These are phyloP conservation scores for Pneumocystis murina DNA, from an alignment of 1,139 yeast genomes.

Conservation along the genomic window DNA sequence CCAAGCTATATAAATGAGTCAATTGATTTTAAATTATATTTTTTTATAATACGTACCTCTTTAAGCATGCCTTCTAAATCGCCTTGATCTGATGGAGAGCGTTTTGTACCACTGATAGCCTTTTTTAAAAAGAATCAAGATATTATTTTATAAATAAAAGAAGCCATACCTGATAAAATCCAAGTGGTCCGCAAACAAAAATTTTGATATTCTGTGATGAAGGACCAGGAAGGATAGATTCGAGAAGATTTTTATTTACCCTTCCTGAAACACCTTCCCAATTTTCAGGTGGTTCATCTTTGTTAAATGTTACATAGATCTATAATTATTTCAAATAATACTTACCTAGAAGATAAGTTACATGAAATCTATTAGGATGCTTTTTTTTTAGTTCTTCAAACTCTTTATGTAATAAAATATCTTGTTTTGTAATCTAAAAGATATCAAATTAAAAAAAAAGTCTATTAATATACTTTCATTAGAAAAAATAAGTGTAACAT, in stretches of 20 bases:
- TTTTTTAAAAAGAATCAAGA: slow-evolving; percentile 34
- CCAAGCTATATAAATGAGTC: neutral
- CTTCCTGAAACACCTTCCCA: slow-evolving; percentile 50
- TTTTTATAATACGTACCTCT: slow-evolving; percentile 78
- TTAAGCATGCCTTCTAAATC: slow-evolving; percentile 75
- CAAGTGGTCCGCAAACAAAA: slow-evolving; percentile 87
- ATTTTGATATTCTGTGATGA: slow-evolving; percentile 50
- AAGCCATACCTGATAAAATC: slow-evolving; percentile 19
- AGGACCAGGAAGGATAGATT: slow-evolving; percentile 38
- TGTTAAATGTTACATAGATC: neutral
- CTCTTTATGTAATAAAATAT: slow-evolving; percentile 63
- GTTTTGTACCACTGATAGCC: slow-evolving; percentile 75
- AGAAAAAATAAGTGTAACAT: slow-evolving; percentile 67
- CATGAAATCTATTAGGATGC: slow-evolving; percentile 59
- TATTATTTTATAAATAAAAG: neutral
- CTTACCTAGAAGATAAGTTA: neutral
- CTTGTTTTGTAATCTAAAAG: slow-evolving; percentile 40
- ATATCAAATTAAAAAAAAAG: neutral
- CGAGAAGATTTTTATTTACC: slow-evolving; percentile 55
- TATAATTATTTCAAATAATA: slow-evolving; percentile 45
- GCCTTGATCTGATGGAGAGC: slow-evolving; percentile 85
- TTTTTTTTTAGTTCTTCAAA: slow-evolving; percentile 49
- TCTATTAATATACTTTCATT: slow-evolving; percentile 22
- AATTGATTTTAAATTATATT: slow-evolving; percentile 66
- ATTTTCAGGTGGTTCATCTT: slow-evolving; percentile 45